Conservation (phyloP, 2,329 filamentous ascomycete species). For the Apiospora pterosperma region DNA sequence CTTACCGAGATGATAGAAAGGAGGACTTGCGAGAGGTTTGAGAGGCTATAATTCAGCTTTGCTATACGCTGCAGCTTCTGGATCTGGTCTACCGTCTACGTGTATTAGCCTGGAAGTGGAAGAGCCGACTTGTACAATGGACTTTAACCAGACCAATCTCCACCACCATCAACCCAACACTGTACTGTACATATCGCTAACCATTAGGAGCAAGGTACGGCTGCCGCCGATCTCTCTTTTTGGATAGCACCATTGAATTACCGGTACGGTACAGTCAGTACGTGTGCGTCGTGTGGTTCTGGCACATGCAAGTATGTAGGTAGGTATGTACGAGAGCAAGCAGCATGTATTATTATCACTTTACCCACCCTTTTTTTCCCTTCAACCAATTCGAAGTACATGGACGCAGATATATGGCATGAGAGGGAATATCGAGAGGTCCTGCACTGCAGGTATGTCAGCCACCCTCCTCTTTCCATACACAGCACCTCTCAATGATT, state of each 20-base stretch:
- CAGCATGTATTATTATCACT: neutral
- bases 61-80: neutral
- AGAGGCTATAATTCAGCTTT: neutral
- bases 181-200: neutral
- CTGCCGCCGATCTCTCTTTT: slow-evolving; percentile 4
- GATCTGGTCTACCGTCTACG: neutral
- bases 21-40: neutral
- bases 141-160: slow-evolving; percentile 2
- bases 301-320: neutral
- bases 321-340: neutral
- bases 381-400: neutral
- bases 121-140: slow-evolving; percentile 1
- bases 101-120: neutral
- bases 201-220: slow-evolving; percentile 1
- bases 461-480: neutral
- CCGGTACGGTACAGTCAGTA: neutral
- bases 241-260: neutral
- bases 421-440: neutral
- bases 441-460: neutral
- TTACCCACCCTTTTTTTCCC: neutral
- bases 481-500: neutral
- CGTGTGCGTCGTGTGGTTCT: neutral
- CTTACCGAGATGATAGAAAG: slow-evolving; percentile 1
- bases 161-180: neutral
- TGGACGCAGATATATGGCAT: neutral